Percentiles rank a stretch among this genome's conserved stretches.
These are phyloP conservation scores for Coemansia sp. DNA, from an alignment of 192 early-diverging fungal species.

Conservation along the genomic window DNA sequence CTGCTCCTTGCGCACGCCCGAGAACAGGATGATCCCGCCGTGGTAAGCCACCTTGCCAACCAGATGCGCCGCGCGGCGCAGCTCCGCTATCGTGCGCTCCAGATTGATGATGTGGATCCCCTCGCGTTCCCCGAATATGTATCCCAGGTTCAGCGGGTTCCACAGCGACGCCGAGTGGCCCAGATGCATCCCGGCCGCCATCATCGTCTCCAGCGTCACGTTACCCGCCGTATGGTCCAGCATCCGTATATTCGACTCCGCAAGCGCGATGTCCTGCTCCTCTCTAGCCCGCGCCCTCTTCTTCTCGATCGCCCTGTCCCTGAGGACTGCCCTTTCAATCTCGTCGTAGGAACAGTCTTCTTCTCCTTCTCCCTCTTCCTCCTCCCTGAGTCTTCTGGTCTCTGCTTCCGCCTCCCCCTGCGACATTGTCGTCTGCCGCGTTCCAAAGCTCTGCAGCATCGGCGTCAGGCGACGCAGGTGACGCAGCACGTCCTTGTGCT, in stretches of 20 bases:
- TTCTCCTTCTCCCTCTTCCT: background rate
- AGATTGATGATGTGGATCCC: conserved; percentile 93
- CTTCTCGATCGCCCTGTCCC: too few relatives aligned
- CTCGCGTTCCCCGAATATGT: conserved; percentile 84
- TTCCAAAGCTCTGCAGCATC: conserved; percentile 13
- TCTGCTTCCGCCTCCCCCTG: background rate
- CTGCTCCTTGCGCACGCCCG: conserved; percentile 74
- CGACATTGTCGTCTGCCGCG: conserved; percentile 5
- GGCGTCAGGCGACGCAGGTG: conserved; percentile 26
- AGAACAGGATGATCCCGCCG: conserved; percentile 85
- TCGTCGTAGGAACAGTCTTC: too few relatives aligned
- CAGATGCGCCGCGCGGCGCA: conserved; percentile 80
- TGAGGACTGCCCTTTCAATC: too few relatives aligned
- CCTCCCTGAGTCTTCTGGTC: too few relatives aligned
- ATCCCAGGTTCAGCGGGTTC: conserved; percentile 82
- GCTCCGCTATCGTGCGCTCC: conserved; percentile 82
- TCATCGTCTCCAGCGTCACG: conserved; percentile 64
- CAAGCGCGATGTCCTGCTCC: too few relatives aligned
- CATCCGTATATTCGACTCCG: background rate
- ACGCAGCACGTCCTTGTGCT: background rate
- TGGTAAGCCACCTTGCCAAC: conserved; percentile 67
- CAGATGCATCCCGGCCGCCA: conserved; percentile 86
- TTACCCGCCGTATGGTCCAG: conserved; percentile 27
- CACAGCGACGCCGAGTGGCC: conserved; percentile 77
- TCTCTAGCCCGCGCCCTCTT: too few relatives aligned